Percentiles rank a stretch among this genome's conserved stretches.
These are phyloP conservation scores for Endothia cerciana DNA, from an alignment of 2,329 filamentous ascomycete genomes.

Conservation along the genomic window DNA sequence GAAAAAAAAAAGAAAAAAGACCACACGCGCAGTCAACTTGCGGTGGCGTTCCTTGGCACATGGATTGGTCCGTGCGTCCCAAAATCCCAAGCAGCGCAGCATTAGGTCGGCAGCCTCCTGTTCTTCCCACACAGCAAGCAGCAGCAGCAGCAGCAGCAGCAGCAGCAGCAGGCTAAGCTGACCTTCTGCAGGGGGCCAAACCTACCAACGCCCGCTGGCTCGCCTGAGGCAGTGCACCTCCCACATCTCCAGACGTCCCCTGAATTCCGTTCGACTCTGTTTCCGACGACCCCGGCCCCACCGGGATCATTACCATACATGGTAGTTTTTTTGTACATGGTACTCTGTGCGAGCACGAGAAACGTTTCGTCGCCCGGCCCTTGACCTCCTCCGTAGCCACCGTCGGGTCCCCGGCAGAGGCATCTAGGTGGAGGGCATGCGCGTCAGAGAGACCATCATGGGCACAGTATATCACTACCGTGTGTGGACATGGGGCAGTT, in stretches of 20 bases:
- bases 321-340: not conserved
- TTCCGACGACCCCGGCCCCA: slow-evolving; percentile 18
- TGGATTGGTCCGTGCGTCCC: not conserved
- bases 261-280: slow-evolving; percentile 20
- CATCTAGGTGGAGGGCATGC: not conserved
- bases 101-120: not conserved
- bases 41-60: slow-evolving; percentile 16
- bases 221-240: slow-evolving; percentile 28
- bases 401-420: not conserved
- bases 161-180: not conserved
- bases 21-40: slow-evolving; percentile 7
- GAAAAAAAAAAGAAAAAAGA: not conserved
- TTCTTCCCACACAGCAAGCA: no score
- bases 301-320: not conserved
- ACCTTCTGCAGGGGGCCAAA: no score
- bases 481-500: not conserved
- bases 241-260: slow-evolving; percentile 22
- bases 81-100: not conserved
- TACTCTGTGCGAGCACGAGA: slow-evolving; percentile 5
- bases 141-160: no score
- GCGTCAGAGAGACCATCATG: not conserved
- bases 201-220: not conserved
- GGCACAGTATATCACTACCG: not conserved
- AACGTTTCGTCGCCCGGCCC: slow-evolving; percentile 11
- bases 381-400: not conserved